Evolutionary conservation across 345 rosid genomes (phyloP).

Genomic region (Limnanthes douglasii): DNA sequence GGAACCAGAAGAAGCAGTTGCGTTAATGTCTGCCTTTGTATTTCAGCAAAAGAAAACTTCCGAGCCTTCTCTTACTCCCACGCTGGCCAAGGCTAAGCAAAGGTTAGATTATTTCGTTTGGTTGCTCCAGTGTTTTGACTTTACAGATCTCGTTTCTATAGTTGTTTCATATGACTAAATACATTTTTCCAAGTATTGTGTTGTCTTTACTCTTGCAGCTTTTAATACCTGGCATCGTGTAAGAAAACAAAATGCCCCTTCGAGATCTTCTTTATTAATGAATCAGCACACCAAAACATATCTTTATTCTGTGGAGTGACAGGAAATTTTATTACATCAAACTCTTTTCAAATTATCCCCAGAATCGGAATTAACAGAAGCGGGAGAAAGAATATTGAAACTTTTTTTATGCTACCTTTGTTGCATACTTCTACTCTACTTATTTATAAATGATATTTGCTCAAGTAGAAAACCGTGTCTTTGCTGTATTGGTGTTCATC

Average conservation of each 20-base stretch:
- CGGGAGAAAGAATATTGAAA: no score
- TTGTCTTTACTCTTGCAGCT: no score
- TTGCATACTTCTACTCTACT: no score
- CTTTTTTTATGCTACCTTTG: no score
- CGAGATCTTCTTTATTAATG: no score
- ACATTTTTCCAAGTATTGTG: not conserved
- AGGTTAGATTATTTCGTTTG: conserved; percentile 23
- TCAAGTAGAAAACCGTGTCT: not conserved
- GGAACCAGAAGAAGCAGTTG: conserved; percentile 98
- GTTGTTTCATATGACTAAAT: not conserved
- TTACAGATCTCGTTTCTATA: not conserved
- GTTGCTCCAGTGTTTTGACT: not conserved
- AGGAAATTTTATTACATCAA: conserved; percentile 3
- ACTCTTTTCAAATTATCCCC: no score
- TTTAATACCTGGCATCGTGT: no score
- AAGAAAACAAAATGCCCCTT: no score
- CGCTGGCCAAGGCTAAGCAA: conserved; percentile 53
- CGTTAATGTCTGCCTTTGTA: conserved; percentile 95
- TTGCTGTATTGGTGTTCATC: not conserved
- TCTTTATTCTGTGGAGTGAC: no score
- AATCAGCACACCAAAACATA: no score
- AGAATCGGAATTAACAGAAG: no score
- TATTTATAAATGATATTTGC: no score
- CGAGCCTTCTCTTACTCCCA: conserved; percentile 69
- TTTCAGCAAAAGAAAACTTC: conserved; percentile 93